Evolutionary conservation across 1,284 basidiomycete species (phyloP), one percentile per base, ranked within the genome.

Genomic region (Laetiporus sulphureus): DNA sequence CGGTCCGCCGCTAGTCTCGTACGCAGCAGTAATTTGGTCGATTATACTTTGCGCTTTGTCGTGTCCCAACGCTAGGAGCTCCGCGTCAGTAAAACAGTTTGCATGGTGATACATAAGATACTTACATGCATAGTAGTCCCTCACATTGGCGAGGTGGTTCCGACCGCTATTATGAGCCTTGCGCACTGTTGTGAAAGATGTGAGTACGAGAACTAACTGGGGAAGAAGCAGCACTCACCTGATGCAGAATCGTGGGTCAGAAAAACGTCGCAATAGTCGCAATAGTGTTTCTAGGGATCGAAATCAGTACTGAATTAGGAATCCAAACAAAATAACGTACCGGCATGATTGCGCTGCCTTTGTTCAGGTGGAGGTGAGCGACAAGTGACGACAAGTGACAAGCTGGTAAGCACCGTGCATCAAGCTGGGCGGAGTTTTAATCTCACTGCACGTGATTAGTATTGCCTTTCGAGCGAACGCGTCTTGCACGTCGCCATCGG

Each of bases 141-240:
- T 74, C 47, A 99, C 95, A 60, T 99, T 99, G 38, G 91, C 75
- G 32, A 98, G 75, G 61, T 99, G 95, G 66, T 99, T 99, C 46
- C 94, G 76, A 47, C 95, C 95, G 50, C 84, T 91, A 67, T 98
- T 98, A 66, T 99, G 95, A 36, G 95, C 95, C 67, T 97, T 97
- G 51, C 95, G 88, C 25, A 98, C 95, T 91, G 61, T 36, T 41
- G 47, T 38, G 48, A 38, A 42, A 41, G 50, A 47, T 29, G 15
- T 11, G 16, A 49, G 58, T 46, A 51, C 51, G 36, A 15, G 10
- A 11, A 15, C 25, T 10, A 5, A 32, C 18, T 8, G 30, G 21
- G 20, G n/a, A n/a, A n/a, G n/a, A n/a, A n/a, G n/a, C n/a, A n/a
- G n/a, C 38, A 62, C 68, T 42, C 53, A 85, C 85, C 89, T 53